A percentile compares a stretch with the other conserved stretches of the same genome.
These are phyloP conservation scores for Pontederia crassipes DNA, from an alignment of 176 grass and related monocot genomes.

Conservation along the genomic window DNA sequence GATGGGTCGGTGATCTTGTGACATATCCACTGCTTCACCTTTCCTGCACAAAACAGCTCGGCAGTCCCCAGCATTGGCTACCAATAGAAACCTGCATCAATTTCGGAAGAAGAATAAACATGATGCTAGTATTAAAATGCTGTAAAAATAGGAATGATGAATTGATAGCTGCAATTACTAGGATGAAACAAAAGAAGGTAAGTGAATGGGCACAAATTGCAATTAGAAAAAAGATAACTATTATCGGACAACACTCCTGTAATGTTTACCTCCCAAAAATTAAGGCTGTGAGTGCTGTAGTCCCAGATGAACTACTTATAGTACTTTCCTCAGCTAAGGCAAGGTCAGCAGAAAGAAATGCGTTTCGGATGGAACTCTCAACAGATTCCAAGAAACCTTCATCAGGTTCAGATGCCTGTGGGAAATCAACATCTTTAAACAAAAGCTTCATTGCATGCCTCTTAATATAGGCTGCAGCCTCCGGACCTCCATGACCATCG, in stretches of 20 bases:
- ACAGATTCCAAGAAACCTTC: slow-evolving; percentile 11
- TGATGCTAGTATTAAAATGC: not conserved
- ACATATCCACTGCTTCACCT: slow-evolving; percentile 15
- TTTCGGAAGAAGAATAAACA: not conserved
- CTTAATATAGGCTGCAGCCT: slow-evolving; percentile 17
- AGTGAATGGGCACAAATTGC: not conserved
- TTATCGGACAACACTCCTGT: not conserved
- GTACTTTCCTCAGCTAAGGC: slow-evolving; percentile 12
- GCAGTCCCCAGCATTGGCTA: slow-evolving; percentile 16
- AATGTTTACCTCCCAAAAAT: slow-evolving; percentile 7
- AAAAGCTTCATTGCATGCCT: slow-evolving; percentile 15
- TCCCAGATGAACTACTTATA: slow-evolving; percentile 12
- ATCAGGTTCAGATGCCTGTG: slow-evolving; percentile 9
- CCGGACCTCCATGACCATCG: slow-evolving; percentile 15
- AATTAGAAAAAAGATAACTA: not conserved
- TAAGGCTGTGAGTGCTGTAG: slow-evolving; percentile 11
- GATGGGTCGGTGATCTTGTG: slow-evolving; percentile 12
- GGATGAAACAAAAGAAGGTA: too few species aligned
- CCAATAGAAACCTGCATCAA: slow-evolving; percentile 9
- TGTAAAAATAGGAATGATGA: too few species aligned
- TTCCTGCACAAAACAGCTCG: slow-evolving; percentile 14
- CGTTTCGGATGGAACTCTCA: not conserved
- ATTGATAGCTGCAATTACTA: too few species aligned
- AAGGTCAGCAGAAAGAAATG: slow-evolving; percentile 12
- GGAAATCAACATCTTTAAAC: slow-evolving; percentile 11